Conservation (phyloP, 768 basidiomycete species). For the Pilatotrama ljubarskyi region DNA sequence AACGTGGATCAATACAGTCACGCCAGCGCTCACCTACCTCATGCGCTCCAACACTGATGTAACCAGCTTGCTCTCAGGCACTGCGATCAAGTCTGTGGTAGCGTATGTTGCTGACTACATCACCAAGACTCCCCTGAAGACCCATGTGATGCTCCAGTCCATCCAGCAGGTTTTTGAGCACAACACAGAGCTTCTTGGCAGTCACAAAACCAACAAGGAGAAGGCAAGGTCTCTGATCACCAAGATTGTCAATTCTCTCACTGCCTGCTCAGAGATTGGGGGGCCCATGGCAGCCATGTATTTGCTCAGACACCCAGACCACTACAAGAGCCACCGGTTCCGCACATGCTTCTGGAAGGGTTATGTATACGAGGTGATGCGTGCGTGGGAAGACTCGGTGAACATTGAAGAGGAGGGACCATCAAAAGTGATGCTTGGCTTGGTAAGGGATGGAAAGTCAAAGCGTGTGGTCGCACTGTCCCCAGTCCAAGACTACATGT, state of each 20-base stretch:
- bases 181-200: not conserved
- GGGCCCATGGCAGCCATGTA: slow-evolving; percentile 21
- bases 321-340: slow-evolving; percentile 20
- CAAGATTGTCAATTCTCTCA: slow-evolving; percentile 8
- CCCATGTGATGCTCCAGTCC: not conserved
- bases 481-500: slow-evolving; percentile 14
- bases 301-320: slow-evolving; percentile 18
- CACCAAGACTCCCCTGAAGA: not conserved
- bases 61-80: not conserved
- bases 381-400: not conserved
- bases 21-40: not conserved
- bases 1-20: slow-evolving; percentile 4
- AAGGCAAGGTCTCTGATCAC: not conserved
- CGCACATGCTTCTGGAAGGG: slow-evolving; percentile 8
- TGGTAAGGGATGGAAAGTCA: not conserved
- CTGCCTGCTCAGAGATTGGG: slow-evolving; percentile 9
- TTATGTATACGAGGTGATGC: slow-evolving; percentile 1
- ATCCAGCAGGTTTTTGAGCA: not conserved
- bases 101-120: slow-evolving; percentile 1
- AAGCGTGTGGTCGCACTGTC: slow-evolving; percentile 7
- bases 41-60: not conserved
- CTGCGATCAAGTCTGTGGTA: not conserved
- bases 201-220: not conserved
- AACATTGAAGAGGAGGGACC: not conserved
- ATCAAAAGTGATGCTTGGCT: slow-evolving; percentile 1